Base-by-base conservation (phyloP, 169 alveolate genomes). In the Cyclospora cayetanensis region DNA sequence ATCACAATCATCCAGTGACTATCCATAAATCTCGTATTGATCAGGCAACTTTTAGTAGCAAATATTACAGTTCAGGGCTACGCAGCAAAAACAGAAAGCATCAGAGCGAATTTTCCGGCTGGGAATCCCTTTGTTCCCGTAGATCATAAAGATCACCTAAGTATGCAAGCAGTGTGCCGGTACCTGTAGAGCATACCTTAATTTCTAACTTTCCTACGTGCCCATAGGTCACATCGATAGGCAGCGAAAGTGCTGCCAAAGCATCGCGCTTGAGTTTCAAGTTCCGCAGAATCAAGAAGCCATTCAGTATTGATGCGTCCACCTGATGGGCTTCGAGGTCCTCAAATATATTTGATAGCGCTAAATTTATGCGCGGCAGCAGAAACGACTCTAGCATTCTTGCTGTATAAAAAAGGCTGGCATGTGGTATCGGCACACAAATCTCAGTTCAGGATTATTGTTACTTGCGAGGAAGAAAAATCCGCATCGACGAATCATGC, bases 191-290 rank as follows among this genome's bases (percentile, higher is more conserved):
- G 9, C 86, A 11, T 52, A 88, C 92, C 70, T 88, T 88, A 34
- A 88, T 34, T 5, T 55, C 87, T 46, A 88, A 63, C 46, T 12
- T 68, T 9, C 55, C 77, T 11, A 88, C 22, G 84, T 77, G 83
- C 4, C 93, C 93, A 34, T 89, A 89, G 15, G 93, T 76, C 12
- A 89, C 74, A n/a, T 68, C 55, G 55, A 89, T 82, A 25, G 93
- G 93, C 42, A 89, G 76, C 18, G 93, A 74, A 4, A 52, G 70
- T 11, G 93, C 34, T 27, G 93, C 89, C 79, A 89, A 66, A 7
- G 90, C 90, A 15, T 60, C 74, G 20, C 34, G 63, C 29, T 89
- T 89, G 9, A 89, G 50, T 31, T 46, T 66, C 60, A 89, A 72
- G 42, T 55, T 41, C 20, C 77, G 63, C 63, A 89, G 84, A 12